phyloP scores from a whole-genome alignment of 2,329 filamentous ascomycete genomes.

The Phyllosticta ampelicida region DNA sequence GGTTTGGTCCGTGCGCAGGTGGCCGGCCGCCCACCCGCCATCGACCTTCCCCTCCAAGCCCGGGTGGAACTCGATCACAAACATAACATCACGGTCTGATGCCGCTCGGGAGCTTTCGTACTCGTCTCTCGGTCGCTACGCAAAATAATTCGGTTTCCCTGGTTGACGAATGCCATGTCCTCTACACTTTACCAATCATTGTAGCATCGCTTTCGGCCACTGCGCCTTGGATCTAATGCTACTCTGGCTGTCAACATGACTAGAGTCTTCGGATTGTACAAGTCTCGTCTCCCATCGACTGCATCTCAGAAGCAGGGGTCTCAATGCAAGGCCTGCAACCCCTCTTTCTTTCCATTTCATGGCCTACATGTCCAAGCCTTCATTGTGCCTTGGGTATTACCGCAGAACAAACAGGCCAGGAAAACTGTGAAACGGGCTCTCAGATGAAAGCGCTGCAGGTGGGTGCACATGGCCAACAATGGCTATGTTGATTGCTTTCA shows the following conservation, averaged over 20 bases:
- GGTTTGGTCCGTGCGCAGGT: not conserved
- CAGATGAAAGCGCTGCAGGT: not conserved
- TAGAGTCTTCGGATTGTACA: no score
- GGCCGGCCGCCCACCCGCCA: not conserved
- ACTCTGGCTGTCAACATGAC: no score
- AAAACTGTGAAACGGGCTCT: not conserved
- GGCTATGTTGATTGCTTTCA: not conserved
- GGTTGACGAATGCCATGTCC: no score
- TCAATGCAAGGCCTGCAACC: not conserved
- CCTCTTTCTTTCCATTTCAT: not conserved
- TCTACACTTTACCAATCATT: no score
- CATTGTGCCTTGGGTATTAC: not conserved
- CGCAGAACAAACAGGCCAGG: not conserved
- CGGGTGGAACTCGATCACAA: no score
- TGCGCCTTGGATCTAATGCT: no score
- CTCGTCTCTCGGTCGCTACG: no score
- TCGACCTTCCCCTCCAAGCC: no score
- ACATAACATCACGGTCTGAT: no score
- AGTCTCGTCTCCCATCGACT: not conserved
- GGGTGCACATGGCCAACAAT: not conserved
- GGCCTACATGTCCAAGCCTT: not conserved
- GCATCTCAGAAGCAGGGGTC: not conserved
- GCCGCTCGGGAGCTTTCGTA: no score
- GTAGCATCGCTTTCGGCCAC: no score
- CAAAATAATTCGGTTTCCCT: no score